Base-by-base conservation (phyloP, 208 protist genomes). In the Trypanosoma scelopori region DNA sequence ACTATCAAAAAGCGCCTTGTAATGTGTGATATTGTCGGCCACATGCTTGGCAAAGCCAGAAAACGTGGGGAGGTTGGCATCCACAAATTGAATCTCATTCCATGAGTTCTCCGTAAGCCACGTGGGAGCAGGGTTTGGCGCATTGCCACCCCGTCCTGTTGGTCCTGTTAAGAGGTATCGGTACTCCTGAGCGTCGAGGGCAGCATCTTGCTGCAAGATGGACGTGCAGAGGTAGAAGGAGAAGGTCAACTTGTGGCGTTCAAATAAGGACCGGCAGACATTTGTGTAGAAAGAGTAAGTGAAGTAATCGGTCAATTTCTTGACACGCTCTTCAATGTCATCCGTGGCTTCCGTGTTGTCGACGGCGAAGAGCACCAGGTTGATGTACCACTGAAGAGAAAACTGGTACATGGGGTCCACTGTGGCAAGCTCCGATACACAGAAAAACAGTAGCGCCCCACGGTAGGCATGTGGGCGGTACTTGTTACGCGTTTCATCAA, bases 331-430 rank as follows among this genome's bases (percentile, higher is more conserved):
- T 55, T 91, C 85, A 18, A 99, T 80, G 12, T 75, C 66, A 27
- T 87, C 81, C 18, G 75, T 77, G 13, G 55, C 67, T 64, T 85
- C 81, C 23, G 78, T 83, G 22, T 97, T 94, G 55, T 97, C 85
- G 15, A 96, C 74, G 16, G 85, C 83, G 37, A 87, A 74, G 18
- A 97, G 70, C 66, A 99, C 99, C 13, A 99, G 73, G 53, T 94
- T 95, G 55, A 98, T 89, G 78, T 99, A 99, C 98, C 98, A 99
- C 73, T 93, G 87, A 55, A 98, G 76, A 11, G 96, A 98, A 74
- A 98, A 99, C 79, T 99, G 96, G 71, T 98, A 99, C 97, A 99
- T 99, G 9, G 94, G 95, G 66, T 98, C 96, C 20, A 98, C 85
- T 41, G 81, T 84, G 23, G 91, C 78, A n/a, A 99, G 83, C 75